Evolutionary conservation across 2,329 filamentous ascomycete species (phyloP).

Genomic region (Neocatenulostroma microsporum): DNA sequence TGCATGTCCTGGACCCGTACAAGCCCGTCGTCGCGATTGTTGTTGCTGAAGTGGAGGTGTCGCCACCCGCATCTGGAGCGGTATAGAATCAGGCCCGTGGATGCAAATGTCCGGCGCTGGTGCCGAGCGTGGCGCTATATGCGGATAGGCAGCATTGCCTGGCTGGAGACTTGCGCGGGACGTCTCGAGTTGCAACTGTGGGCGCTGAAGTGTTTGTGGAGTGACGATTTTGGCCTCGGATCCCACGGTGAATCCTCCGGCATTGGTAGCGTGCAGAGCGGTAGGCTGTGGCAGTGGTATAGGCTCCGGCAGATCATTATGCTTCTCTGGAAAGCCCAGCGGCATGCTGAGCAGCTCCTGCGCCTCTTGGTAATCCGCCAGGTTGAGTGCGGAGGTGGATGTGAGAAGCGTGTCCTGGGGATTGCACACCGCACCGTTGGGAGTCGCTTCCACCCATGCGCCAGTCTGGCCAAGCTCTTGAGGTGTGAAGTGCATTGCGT

Average conservation of each 20-base stretch:
- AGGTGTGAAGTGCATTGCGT: neutral
- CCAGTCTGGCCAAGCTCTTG: neutral
- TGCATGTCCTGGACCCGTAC: neutral
- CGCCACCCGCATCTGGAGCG: neutral
- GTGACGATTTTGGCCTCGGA: no score
- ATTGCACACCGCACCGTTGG: neutral
- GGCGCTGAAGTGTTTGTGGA: neutral
- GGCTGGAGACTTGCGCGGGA: neutral
- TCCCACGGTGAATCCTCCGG: no score
- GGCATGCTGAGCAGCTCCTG: no score
- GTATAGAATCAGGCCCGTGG: neutral
- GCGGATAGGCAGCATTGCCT: neutral
- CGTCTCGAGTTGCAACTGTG: neutral
- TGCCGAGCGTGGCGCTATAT: neutral
- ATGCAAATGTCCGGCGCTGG: conserved; percentile 2
- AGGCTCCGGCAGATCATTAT: no score
- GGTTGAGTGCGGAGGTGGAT: neutral
- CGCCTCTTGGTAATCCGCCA: no score
- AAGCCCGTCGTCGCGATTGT: neutral
- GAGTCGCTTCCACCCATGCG: neutral
- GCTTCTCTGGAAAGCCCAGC: no score
- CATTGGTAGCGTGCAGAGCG: no score
- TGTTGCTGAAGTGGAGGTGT: neutral
- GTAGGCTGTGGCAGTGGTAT: no score
- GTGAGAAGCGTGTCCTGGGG: neutral